Conservation (phyloP, 2,329 filamentous ascomycete species). For the Stachybotrys echinatus region DNA sequence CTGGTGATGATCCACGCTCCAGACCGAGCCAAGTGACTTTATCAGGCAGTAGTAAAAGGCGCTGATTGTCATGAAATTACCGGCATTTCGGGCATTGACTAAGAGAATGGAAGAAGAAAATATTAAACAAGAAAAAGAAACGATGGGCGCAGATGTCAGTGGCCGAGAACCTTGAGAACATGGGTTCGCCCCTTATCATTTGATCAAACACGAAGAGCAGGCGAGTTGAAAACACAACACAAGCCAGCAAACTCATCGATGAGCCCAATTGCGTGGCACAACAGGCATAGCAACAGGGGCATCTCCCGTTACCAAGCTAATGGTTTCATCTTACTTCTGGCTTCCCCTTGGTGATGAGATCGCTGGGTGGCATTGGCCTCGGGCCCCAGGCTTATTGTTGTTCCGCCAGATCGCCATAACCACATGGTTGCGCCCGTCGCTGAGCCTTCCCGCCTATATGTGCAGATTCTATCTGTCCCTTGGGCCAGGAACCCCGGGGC, state of each 20-base stretch:
- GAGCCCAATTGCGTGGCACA: background rate
- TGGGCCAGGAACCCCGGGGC: background rate
- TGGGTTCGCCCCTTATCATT: background rate
- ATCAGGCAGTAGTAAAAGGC: background rate
- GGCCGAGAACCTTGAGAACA: background rate
- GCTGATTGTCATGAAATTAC: background rate
- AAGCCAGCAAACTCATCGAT: background rate
- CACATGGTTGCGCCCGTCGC: slow-evolving; percentile 2
- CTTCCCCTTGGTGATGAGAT: background rate
- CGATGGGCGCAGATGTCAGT: background rate
- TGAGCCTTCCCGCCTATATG: background rate
- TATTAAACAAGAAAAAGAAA: background rate
- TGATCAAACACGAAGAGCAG: background rate
- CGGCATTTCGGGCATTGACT: background rate
- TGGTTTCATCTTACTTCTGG: background rate
- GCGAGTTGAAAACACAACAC: background rate
- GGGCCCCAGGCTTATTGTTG: background rate
- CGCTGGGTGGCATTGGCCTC: background rate
- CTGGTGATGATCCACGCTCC: background rate
- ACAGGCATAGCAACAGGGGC: background rate
- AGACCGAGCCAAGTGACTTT: background rate
- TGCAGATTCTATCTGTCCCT: background rate
- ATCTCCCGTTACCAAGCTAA: background rate
- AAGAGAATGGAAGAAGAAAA: no score
- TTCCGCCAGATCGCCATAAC: background rate